Evolutionary conservation across 208 protist species (phyloP).

Genomic region (Angomonas deanei): DNA sequence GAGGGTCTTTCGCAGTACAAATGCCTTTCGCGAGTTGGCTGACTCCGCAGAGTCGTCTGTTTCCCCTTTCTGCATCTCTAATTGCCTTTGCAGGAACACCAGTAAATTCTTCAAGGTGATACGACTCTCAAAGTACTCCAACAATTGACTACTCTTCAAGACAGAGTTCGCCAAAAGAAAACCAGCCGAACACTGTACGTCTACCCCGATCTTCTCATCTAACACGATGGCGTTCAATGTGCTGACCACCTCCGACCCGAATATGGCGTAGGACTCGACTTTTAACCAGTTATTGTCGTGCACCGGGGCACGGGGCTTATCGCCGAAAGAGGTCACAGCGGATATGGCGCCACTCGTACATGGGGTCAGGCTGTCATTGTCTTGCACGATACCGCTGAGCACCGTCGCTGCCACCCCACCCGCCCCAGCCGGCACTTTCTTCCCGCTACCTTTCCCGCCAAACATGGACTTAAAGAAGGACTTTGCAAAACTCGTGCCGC

Average conservation of each 20-base stretch:
- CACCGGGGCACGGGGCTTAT: background rate
- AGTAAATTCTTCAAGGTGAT: conserved; percentile 41
- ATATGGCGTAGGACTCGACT: conserved; percentile 42
- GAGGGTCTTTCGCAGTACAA: background rate
- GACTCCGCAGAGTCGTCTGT: background rate
- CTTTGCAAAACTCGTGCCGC: conserved; percentile 32
- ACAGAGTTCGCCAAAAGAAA: conserved; percentile 37
- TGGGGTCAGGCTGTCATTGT: background rate
- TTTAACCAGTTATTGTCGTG: conserved; percentile 30
- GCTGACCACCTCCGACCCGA: conserved; percentile 33
- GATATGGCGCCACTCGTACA: background rate
- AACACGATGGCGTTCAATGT: conserved; percentile 28
- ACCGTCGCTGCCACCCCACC: background rate
- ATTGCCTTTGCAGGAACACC: background rate
- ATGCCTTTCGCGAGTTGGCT: background rate
- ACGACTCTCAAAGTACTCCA: conserved; percentile 53
- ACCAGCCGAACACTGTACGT: conserved; percentile 34
- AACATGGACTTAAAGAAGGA: conserved; percentile 57
- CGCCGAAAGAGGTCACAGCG: conserved; percentile 1
- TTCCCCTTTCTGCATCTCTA: background rate
- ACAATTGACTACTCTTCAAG: conserved; percentile 34
- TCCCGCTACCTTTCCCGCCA: conserved; percentile 4
- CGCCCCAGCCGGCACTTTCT: background rate
- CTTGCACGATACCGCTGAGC: background rate
- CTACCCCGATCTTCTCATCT: conserved; percentile 23